phyloP scores from a whole-genome alignment of 164 flowering plant species.

The Nelumbo lutea region DNA sequence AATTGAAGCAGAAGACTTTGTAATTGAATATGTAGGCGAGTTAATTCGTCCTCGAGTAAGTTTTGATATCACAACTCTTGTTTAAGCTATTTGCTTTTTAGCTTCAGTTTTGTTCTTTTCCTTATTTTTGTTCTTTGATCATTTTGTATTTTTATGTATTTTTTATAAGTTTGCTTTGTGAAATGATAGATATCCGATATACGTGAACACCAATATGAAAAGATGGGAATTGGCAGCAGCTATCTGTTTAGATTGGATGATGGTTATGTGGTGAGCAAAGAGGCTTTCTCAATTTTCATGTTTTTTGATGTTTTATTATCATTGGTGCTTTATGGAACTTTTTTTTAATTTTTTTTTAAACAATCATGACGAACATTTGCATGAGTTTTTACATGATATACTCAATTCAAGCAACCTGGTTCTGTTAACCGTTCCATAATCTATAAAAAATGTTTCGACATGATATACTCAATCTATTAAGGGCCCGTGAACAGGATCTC shows the following conservation, averaged over 20 bases:
- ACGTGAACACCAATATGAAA: conserved; percentile 88
- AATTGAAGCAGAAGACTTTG: conserved; percentile 98
- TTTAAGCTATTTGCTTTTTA: conserved; percentile 1
- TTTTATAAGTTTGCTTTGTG: not conserved
- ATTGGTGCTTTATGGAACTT: too few species aligned
- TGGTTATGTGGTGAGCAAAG: conserved; percentile 92
- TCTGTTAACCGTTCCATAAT: too few species aligned
- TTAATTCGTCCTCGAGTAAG: conserved; percentile 82
- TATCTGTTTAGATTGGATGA: conserved; percentile 97
- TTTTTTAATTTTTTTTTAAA: not conserved
- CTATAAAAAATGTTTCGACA: too few species aligned
- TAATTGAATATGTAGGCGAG: conserved; percentile 98
- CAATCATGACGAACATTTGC: too few species aligned
- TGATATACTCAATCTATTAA: too few species aligned
- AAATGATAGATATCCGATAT: conserved; percentile 83
- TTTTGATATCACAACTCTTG: not conserved
- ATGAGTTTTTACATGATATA: too few species aligned
- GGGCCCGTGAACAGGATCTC: too few species aligned
- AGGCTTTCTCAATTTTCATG: not conserved
- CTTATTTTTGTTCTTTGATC: not conserved
- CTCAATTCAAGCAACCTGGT: too few species aligned
- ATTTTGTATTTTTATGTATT: not conserved
- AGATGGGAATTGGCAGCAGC: conserved; percentile 99
- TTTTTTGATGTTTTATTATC: not conserved
- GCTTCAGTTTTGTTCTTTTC: not conserved